phyloP scores from a whole-genome alignment of 106 monocot species.

The Alisma plantagoaquatica region DNA sequence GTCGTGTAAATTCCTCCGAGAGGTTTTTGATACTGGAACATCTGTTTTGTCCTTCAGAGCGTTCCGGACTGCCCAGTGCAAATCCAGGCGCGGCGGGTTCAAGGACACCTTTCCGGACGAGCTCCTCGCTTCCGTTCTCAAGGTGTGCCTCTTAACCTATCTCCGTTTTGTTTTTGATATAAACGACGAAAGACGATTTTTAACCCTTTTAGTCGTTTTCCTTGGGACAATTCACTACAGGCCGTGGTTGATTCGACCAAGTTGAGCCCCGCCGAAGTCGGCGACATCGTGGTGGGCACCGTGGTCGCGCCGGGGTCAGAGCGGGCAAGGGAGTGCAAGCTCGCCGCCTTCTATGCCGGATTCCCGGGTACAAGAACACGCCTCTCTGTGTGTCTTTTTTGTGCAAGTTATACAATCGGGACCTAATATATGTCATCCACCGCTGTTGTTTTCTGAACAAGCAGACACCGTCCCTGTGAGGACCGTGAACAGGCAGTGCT shows the following conservation, averaged over 20 bases:
- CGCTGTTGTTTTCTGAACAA: not conserved
- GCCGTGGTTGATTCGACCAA: constrained; percentile 67
- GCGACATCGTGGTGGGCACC: constrained; percentile 87
- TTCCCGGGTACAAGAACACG: constrained; percentile 51
- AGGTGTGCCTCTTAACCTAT: constrained; percentile 42
- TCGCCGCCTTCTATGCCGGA: constrained; percentile 89
- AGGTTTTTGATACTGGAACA: no score
- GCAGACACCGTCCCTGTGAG: constrained; percentile 75
- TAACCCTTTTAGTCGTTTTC: not conserved
- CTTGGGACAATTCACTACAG: constrained; percentile 14
- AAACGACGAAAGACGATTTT: not conserved
- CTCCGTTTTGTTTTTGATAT: not conserved
- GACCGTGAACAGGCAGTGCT: constrained; percentile 87
- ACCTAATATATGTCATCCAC: no score
- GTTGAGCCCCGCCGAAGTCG: constrained; percentile 73
- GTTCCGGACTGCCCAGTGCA: constrained; percentile 79
- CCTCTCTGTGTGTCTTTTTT: not conserved
- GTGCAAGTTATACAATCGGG: not conserved
- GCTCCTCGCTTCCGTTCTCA: constrained; percentile 61
- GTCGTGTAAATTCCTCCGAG: no score
- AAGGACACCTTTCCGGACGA: constrained; percentile 81
- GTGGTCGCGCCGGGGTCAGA: constrained; percentile 83
- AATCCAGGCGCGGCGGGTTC: constrained; percentile 67
- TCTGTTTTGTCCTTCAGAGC: no score
- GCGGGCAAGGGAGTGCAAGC: constrained; percentile 80